Evolutionary conservation across 1,139 yeast species (phyloP).

Genomic region (Yamadazyma siamensis): DNA sequence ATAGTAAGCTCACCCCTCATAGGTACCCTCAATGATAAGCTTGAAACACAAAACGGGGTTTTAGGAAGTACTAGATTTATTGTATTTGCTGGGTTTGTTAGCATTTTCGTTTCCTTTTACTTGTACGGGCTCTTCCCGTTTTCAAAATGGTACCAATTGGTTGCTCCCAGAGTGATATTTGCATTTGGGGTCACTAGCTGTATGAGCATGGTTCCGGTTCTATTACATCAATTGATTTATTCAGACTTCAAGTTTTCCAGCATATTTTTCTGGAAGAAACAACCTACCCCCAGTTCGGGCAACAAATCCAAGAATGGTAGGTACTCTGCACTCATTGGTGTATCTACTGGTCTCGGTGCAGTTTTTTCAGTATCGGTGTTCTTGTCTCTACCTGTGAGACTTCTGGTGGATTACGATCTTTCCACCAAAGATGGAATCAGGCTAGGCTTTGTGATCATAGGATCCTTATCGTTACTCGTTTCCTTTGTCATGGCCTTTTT

Average conservation of each 20-base stretch:
- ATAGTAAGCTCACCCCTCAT: slow-evolving; percentile 57
- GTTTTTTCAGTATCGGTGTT: slow-evolving; percentile 51
- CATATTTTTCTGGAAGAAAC: slow-evolving; percentile 21
- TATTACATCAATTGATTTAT: slow-evolving; percentile 52
- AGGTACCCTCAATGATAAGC: slow-evolving; percentile 61
- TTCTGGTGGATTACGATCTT: slow-evolving; percentile 24
- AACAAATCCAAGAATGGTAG: slow-evolving; percentile 43
- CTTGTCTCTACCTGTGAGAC: slow-evolving; percentile 45
- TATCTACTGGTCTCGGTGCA: slow-evolving; percentile 68
- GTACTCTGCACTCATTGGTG: slow-evolving; percentile 58
- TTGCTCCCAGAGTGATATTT: slow-evolving; percentile 51
- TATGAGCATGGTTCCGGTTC: slow-evolving; percentile 46
- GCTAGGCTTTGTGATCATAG: slow-evolving; percentile 49
- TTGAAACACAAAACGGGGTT: slow-evolving; percentile 13
- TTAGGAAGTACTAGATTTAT: slow-evolving; percentile 52
- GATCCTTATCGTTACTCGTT: slow-evolving; percentile 35
- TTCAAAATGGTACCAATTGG: slow-evolving; percentile 28
- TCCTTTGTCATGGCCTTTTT: slow-evolving; percentile 38
- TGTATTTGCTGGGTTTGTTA: slow-evolving; percentile 44
- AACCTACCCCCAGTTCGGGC: slow-evolving; percentile 2
- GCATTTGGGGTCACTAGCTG: slow-evolving; percentile 58
- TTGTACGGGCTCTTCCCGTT: slow-evolving; percentile 50
- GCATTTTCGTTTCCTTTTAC: slow-evolving; percentile 45
- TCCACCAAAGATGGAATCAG: slow-evolving; percentile 40
- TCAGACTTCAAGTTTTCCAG: slow-evolving; percentile 37